Evolutionary conservation across 2,329 filamentous ascomycete genomes (phyloP), one percentile per base, ranked within the genome.

Genomic region (Cryphonectria japonica): DNA sequence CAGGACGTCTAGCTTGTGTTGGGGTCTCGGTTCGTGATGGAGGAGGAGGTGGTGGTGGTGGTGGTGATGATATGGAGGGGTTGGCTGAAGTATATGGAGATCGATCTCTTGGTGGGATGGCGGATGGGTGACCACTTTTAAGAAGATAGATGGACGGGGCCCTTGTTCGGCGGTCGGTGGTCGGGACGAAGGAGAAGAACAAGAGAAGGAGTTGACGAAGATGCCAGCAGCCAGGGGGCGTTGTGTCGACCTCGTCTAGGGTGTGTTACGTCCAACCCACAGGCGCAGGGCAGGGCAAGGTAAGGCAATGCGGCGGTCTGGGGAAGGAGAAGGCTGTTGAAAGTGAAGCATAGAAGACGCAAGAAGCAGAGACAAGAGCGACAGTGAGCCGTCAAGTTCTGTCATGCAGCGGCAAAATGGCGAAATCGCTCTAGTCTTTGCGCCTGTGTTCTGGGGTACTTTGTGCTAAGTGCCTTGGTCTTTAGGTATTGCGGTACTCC

Each of bases 401-500:
- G 71, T 67, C 69, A 73, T 73, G 71, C 62, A 71, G 69, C 69
- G 66, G 69, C 69, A 64, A 69, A 69, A 73, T 73, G 71, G 71
- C 71, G 71, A 73, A 59, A 69, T 69, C 66, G 70, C 59, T 52
- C 64, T 66, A 57, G 46, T 32, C 16, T 32, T 29, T 26, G n/a
- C 22, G n/a, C 19, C 39, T 29, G 13, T n/a, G 19, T 4, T 46
- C 39, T 46, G 37, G 61, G 14, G 61, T 41, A 29, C 61, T 0
- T 7, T 26, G 14, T 22, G 1, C 29, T 32, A 13, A 26, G 62
- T 16, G 22, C 22, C 39, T 29, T n/a, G 26, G 11, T 22, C 2
- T 29, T 7, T 14, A 16, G 39, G 62, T 50, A 54, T 29, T 11
- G 22, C 11, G 41, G 34, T 62, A 41, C 60, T 41, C 11, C 2